Evolutionary conservation across 257 asterid species (phyloP).

Genomic region (Prunella vulgaris): DNA sequence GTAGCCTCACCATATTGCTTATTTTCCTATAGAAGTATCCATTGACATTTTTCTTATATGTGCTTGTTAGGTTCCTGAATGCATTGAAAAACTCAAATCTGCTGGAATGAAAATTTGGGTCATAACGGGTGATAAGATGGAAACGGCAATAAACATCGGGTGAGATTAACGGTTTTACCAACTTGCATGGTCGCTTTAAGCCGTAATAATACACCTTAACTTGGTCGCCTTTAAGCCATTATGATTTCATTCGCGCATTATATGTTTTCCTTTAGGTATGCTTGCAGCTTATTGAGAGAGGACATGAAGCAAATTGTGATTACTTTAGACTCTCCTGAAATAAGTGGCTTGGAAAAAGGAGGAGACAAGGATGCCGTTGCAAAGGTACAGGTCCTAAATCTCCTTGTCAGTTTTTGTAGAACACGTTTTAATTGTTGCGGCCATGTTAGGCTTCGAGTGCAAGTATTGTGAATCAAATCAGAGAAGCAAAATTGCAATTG

Average conservation of each 20-base stretch:
- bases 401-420: neutral
- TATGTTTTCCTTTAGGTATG: constrained; percentile 46
- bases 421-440: constrained; percentile 19
- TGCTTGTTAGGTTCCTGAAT: constrained; percentile 78
- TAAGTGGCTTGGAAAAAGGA: constrained; percentile 49
- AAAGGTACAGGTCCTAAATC: constrained; percentile 43
- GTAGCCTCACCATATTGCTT: no score
- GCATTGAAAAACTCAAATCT: constrained; percentile 74
- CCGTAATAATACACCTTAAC: neutral
- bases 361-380: constrained; percentile 67
- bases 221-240: no score
- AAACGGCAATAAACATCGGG: constrained; percentile 98
- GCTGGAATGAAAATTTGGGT: constrained; percentile 98
- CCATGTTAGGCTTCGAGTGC: constrained; percentile 56
- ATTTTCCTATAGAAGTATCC: neutral
- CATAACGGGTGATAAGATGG: constrained; percentile 98
- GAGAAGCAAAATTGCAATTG: constrained; percentile 45
- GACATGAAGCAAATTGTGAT: constrained; percentile 79
- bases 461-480: constrained; percentile 59
- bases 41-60: constrained; percentile 5
- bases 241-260: constrained; percentile 10
- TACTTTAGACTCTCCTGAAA: constrained; percentile 64
- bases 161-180: constrained; percentile 14
- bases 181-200: neutral
- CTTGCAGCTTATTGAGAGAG: constrained; percentile 87